These are phyloP conservation scores for Pharus latifolius DNA, from an alignment of 176 grass and related monocot genomes.

Conservation along the genomic window DNA sequence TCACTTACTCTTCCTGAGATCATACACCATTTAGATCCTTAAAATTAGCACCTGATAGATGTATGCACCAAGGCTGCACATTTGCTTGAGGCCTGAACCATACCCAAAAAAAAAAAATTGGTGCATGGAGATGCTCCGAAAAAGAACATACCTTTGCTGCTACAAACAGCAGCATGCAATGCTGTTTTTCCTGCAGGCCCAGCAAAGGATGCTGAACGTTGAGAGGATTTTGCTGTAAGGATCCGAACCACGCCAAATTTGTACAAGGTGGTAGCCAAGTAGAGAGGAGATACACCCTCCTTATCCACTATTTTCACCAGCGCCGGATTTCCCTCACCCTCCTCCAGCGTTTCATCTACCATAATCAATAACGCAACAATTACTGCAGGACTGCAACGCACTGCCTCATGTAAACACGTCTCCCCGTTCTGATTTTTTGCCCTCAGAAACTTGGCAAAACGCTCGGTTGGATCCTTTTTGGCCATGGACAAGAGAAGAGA, in stretches of 20 bases:
- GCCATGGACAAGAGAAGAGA: not conserved
- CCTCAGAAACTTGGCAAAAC: no score
- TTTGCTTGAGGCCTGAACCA: no score
- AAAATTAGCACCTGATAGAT: no score
- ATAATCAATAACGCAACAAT: not conserved
- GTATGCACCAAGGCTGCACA: no score
- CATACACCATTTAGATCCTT: no score
- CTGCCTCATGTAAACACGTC: not conserved
- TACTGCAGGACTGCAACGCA: not conserved
- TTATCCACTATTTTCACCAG: not conserved
- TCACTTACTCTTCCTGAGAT: no score
- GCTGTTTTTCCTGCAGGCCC: not conserved
- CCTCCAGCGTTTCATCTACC: not conserved
- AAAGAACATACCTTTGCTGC: not conserved
- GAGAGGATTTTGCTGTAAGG: not conserved
- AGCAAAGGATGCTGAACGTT: not conserved
- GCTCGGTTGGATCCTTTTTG: not conserved
- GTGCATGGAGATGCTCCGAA: not conserved
- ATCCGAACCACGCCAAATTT: not conserved
- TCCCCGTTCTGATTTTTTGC: not conserved
- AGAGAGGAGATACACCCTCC: not conserved
- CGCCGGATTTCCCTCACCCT: not conserved
- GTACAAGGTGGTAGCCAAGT: not conserved
- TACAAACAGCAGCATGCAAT: not conserved
- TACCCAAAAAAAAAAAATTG: no score